Percentiles rank a stretch among this genome's conserved stretches.
Conservation (phyloP, 805 yeast genomes). For the Myxozyma neglecta region DNA sequence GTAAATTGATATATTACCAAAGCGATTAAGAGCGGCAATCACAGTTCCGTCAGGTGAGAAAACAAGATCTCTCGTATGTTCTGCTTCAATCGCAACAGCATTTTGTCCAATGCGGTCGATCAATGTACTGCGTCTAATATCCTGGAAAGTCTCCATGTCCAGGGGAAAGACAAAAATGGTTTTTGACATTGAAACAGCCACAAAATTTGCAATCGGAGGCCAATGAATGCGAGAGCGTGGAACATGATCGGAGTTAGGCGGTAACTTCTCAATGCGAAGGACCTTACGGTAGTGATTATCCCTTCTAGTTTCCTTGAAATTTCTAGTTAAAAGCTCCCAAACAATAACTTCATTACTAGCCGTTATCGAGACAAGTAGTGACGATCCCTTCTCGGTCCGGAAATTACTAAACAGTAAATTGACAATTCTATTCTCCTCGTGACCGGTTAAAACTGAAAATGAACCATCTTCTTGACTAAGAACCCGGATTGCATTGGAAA, state of each 20-base stretch:
- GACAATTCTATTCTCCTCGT: constrained; percentile 22
- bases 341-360: constrained; percentile 28
- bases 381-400: constrained; percentile 14
- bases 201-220: constrained; percentile 19
- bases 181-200: constrained; percentile 24
- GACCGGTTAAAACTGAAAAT: constrained; percentile 20
- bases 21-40: constrained; percentile 10
- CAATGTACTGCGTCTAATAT: constrained; percentile 20
- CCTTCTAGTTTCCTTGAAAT: constrained; percentile 16
- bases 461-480: constrained; percentile 29
- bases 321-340: constrained; percentile 27
- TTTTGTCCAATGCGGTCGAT: constrained; percentile 10
- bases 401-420: constrained; percentile 16
- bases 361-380: constrained; percentile 28
- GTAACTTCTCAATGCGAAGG: constrained; percentile 28
- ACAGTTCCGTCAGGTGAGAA: constrained; percentile 28
- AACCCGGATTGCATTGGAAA: constrained; percentile 20
- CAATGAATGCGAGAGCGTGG: constrained; percentile 27
- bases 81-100: constrained; percentile 20
- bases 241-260: constrained; percentile 29
- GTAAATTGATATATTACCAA: constrained; percentile 15
- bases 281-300: constrained; percentile 26
- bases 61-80: constrained; percentile 12
- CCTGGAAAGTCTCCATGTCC: constrained; percentile 14
- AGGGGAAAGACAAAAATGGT: constrained; percentile 22